Base-by-base conservation (phyloP, 352 stramenopile genomes). In the Blastocystis sp. region DNA sequence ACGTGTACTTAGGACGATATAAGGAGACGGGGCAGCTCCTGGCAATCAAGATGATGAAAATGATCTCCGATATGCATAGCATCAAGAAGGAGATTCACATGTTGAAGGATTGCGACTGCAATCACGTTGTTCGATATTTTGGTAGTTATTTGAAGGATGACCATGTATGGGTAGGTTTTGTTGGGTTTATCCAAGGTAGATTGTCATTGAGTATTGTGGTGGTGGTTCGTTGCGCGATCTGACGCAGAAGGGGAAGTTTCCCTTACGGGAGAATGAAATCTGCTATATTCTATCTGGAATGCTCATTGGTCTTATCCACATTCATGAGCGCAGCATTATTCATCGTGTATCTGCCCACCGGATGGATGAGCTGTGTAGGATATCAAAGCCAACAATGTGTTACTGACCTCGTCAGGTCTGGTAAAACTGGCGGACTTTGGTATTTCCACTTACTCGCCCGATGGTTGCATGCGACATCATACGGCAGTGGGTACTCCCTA, bases 401-500 rank as follows among this genome's bases (percentile, higher is more conserved):
- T 89, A 27, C 84, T 89, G 0, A 88, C 87, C 1, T 59, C 77
- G 14, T 51, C 69, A 16, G 88, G 87, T 6, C 16, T 86, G 16
- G 87, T 63, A 24, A 89, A 89, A 64, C 61, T 89, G 3, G 84
- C 57, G 1, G 86, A 89, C 53, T 89, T 89, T 61, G 88, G 92
- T 42, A 93, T 98, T 24, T 94, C 92, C 21, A 93, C 93, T 0
- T 92, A 97, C 86, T 90, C 98, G 63, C 97, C 93, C n/a, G 94
- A 97, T 89, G 97, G 93, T 0, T 92, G 97, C 75, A 97, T 94
- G 72, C 97, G 98, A 89, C 92, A 94, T 69, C 97, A 96, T 86
- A 97, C 94, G n/a, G 92, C 97, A 4, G 95, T 98, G 21, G 75
- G 75, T 29, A 85, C 75, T 29, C 75, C 75, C 4, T 85, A 51